Percentiles rank a stretch among this genome's conserved stretches.
Conservation (phyloP, 768 basidiomycete genomes). For the Gymnopilus dilepis region DNA sequence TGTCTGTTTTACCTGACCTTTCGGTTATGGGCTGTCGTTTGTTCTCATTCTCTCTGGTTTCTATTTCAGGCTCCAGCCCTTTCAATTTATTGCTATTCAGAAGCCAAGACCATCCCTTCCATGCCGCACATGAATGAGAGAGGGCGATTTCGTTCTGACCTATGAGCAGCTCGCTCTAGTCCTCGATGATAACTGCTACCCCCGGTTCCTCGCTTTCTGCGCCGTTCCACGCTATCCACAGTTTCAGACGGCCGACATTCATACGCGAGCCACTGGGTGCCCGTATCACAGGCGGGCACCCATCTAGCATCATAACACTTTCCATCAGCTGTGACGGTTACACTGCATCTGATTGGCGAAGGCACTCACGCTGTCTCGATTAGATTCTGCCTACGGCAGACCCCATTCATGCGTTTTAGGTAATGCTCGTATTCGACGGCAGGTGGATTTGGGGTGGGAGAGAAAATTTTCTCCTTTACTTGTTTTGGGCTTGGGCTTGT, state of each 20-base stretch:
- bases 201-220: neutral
- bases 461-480: neutral
- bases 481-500: neutral
- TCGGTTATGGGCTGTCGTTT: neutral
- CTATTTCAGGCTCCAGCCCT: neutral
- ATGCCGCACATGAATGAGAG: neutral
- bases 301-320: slow-evolving; percentile 1
- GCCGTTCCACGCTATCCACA: neutral
- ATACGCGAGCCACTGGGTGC: neutral
- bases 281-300: neutral
- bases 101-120: neutral
- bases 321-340: slow-evolving; percentile 3
- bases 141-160: neutral
- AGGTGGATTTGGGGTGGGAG: slow-evolving; percentile 7
- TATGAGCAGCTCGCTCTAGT: neutral
- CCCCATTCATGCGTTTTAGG: neutral
- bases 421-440: neutral
- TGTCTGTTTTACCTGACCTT: neutral
- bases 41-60: neutral
- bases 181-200: neutral
- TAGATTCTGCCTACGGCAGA: neutral
- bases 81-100: neutral
- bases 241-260: neutral
- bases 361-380: neutral
- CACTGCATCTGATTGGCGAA: slow-evolving; percentile 1